Base-by-base conservation (phyloP, 176 grass and related monocot species). In the Cymbopogon citratus region DNA sequence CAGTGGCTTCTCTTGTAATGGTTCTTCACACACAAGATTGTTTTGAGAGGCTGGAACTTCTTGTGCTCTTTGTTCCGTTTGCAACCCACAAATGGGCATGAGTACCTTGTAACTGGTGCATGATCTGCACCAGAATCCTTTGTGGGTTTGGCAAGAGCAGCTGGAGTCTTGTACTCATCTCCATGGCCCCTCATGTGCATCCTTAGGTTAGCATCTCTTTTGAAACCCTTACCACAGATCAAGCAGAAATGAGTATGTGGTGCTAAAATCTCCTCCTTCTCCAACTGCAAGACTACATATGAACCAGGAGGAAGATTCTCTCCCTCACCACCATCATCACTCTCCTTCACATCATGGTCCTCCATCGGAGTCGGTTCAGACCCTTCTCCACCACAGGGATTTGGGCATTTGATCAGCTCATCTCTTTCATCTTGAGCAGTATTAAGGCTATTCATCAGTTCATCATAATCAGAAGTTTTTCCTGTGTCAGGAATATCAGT, bases 121-220 rank as follows among this genome's bases (percentile, higher is more conserved):
- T 83, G 86, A 15, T 97, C 91, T 38, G 56, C 87, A 63, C 48
- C 60, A 69, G 73, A 66, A 51, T 93, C 94, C 59, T 80, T 97
- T 6, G 27, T 78, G 41, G 94, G 94, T 74, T 93, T 97, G 33
- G 94, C 91, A 56, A 97, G 91, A 66, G 94, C 94, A 46, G 94
- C 94, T 10, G 91, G 13, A 64, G 91, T 97, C 83, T 97, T 97
- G 84, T 97, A 97, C 81, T 97, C 94, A 0, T 93, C 94, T 66
- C 94, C 94, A 65, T 97, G 94, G 63, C 94, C 94, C 35, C 94
- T 93, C 94, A 97, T 97, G 78, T 97, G 94, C 94, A 97, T 97
- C 87, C 94, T 87, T 48, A 97, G 85, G 41, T 97, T 97, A 66
- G 94, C 94, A 87, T 97, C 94, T 83, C 94, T 91, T 67, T 97